phyloP scores from a whole-genome alignment of 306 rosid genomes.

The Cucurbita moschata region DNA sequence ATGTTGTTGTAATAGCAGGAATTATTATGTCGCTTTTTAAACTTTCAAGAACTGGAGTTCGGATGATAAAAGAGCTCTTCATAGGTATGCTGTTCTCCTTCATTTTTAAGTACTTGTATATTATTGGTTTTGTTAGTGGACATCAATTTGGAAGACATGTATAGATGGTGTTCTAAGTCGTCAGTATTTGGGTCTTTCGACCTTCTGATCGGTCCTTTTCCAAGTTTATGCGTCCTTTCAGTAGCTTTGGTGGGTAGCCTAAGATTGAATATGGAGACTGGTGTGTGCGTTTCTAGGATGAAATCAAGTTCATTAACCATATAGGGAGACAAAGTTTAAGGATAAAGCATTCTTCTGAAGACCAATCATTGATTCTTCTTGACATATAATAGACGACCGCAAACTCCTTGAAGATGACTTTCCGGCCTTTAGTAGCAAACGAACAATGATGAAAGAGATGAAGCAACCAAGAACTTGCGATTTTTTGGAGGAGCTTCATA shows the following conservation, averaged over 20 bases:
- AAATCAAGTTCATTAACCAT: background rate
- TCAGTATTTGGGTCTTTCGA: background rate
- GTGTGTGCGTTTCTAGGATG: background rate
- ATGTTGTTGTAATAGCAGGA: background rate
- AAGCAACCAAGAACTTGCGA: background rate
- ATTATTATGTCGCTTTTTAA: background rate
- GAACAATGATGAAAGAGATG: background rate
- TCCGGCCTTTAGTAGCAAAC: background rate
- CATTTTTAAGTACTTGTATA: background rate
- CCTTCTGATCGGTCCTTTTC: background rate
- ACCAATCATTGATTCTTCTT: background rate
- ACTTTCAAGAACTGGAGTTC: slow-evolving; percentile 3
- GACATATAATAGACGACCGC: background rate
- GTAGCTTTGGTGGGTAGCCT: background rate
- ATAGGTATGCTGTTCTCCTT: background rate
- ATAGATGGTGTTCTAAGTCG: background rate
- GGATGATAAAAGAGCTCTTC: background rate
- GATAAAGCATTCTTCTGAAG: background rate
- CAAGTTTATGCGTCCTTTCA: background rate
- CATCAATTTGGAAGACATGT: background rate
- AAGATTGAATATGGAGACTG: background rate
- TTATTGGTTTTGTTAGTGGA: background rate
- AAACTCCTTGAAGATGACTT: background rate
- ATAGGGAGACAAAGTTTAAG: background rate
- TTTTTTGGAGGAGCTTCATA: background rate